Base-by-base conservation (phyloP, 2,329 filamentous ascomycete genomes). In the Penicillium hesseltinei region DNA sequence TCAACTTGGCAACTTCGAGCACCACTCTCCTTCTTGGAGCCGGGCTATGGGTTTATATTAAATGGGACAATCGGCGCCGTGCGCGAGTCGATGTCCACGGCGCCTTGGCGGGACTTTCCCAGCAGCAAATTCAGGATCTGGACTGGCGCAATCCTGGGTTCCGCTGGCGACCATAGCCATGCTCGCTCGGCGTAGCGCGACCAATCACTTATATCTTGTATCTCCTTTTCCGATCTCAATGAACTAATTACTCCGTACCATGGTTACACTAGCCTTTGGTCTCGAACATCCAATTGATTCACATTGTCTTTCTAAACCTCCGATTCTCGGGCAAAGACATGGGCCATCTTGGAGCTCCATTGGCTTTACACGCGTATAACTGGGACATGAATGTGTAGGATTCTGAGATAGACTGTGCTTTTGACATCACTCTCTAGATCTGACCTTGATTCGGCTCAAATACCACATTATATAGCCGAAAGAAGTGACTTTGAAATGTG, bases 121-220 rank as follows among this genome's bases (percentile, higher is more conserved):
- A 76, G 58, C 72, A 79, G 64, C 73, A 86, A 64, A 77, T 87
- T 31, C 80, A 85, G 63, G 81, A 86, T 66, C 69, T 88, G 62
- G 86, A 88, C 65, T 88, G 85, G 85, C 81, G 78, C 62, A 86
- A 90, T 72, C 87, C 87, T 4, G 81, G 74, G 4, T 88, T 88
- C 67, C 78, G 81, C 61, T 88, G 86, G 87, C 80, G 78, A 66
- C 75, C 62, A n/a, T 57, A 54, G 39, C 17, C 6, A 13, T 35
- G 35, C 21, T 54, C 13, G 25, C 0, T 39, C n/a, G 36, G 36
- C 36, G 36, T 29, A 15, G 7, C 19, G n/a, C 11, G 1, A n/a
- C 38, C 21, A 50, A 55, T 50, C 23, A 15, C 23, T 11, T 19
- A 8, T 11, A 2, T 31, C 9, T n/a, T 51, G 15, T 51, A 25